phyloP scores from a whole-genome alignment of 2,329 filamentous ascomycete species.

The Clarireedia paspali region DNA sequence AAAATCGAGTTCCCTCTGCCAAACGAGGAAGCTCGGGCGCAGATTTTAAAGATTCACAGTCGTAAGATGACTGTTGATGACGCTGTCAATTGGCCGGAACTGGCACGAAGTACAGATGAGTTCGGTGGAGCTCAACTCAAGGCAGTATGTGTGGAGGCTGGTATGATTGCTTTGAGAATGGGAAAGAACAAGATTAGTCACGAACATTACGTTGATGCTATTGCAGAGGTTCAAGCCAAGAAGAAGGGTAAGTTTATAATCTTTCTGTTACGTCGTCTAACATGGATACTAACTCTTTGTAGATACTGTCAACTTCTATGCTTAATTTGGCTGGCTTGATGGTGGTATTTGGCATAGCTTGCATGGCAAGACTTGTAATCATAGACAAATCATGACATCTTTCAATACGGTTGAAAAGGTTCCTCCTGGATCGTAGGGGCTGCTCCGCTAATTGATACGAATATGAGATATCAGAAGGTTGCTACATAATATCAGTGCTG shows the following conservation, averaged over 20 bases:
- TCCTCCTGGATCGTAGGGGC: background rate
- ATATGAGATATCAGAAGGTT: too few relatives aligned
- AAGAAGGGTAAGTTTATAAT: slow-evolving; percentile 36
- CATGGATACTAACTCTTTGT: slow-evolving; percentile 8
- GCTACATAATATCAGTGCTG: too few relatives aligned
- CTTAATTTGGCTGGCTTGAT: slow-evolving; percentile 19
- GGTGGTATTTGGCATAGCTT: slow-evolving; percentile 23
- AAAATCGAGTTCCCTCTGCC: slow-evolving; percentile 98
- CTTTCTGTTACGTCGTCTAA: slow-evolving; percentile 24
- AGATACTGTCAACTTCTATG: slow-evolving; percentile 27
- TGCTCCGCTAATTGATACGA: too few relatives aligned
- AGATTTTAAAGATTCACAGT: slow-evolving; percentile 95
- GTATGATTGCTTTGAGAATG: slow-evolving; percentile 94
- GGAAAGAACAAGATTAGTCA: slow-evolving; percentile 96
- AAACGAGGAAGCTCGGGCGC: slow-evolving; percentile 93
- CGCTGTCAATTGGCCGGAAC: slow-evolving; percentile 88
- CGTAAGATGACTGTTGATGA: slow-evolving; percentile 97
- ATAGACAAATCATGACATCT: slow-evolving; percentile 23
- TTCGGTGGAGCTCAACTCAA: slow-evolving; percentile 97
- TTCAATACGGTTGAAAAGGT: slow-evolving; percentile 1
- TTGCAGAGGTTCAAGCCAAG: slow-evolving; percentile 93
- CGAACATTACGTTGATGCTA: slow-evolving; percentile 98
- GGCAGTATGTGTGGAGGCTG: slow-evolving; percentile 96
- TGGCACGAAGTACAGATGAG: slow-evolving; percentile 95
- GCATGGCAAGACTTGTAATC: slow-evolving; percentile 24